Conservation (phyloP, 106 monocot species). For the Allium fistulosum region DNA sequence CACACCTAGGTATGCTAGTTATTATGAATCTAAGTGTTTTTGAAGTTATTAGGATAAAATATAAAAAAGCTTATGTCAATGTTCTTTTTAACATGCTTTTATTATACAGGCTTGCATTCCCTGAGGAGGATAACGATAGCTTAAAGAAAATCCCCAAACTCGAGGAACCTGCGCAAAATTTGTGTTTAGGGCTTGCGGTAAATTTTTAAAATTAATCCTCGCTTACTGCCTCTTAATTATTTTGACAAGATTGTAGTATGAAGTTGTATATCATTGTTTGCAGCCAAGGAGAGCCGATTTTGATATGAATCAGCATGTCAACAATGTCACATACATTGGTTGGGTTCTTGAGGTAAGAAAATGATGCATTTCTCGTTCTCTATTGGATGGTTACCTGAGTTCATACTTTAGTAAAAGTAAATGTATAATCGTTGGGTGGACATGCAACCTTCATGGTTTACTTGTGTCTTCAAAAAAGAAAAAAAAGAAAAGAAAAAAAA, state of each 20-base stretch:
- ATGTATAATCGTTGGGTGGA: no score
- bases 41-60: no score
- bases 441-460: no score
- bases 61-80: not conserved
- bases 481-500: no score
- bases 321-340: slow-evolving; percentile 97
- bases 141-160: slow-evolving; percentile 93
- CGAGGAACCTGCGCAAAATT: slow-evolving; percentile 66
- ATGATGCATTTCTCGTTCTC: not conserved
- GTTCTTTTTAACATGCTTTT: not conserved
- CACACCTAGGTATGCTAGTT: slow-evolving; percentile 57
- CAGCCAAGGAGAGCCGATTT: slow-evolving; percentile 99
- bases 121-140: slow-evolving; percentile 75
- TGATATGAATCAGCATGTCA: slow-evolving; percentile 99
- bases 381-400: no score
- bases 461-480: no score
- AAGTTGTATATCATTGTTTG: not conserved
- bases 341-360: slow-evolving; percentile 97
- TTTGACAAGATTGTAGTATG: no score
- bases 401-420: no score
- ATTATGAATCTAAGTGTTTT: not conserved
- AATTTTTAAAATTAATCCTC: slow-evolving; percentile 1
- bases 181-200: slow-evolving; percentile 73
- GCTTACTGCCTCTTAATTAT: no score
- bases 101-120: slow-evolving; percentile 70